Conservation (phyloP, 352 stramenopile species). For the Pythium myriotylum region DNA sequence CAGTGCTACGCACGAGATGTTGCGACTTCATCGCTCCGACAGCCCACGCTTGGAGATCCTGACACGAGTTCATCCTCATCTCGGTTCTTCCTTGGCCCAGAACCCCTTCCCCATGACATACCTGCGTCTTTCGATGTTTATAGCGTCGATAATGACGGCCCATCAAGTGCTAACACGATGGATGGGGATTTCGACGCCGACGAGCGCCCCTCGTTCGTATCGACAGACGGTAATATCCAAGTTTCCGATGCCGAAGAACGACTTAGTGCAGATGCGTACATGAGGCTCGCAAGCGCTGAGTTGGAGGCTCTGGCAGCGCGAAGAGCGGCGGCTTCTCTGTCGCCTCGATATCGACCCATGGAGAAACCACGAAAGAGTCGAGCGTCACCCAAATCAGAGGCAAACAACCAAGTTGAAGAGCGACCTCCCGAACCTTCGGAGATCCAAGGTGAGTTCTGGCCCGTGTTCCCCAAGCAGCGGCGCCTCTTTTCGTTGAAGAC, state of each 20-base stretch:
- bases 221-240: constrained; percentile 51
- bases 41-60: constrained; percentile 6
- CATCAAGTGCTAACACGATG: constrained; percentile 16
- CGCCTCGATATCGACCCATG: background rate
- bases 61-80: constrained; percentile 9
- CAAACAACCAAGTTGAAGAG: background rate
- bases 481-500: constrained; percentile 68
- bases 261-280: constrained; percentile 74
- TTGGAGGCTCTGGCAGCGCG: constrained; percentile 32
- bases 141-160: background rate
- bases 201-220: constrained; percentile 74
- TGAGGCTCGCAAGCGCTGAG: constrained; percentile 69
- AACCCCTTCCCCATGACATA: no score
- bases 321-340: constrained; percentile 3
- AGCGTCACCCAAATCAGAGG: no score
- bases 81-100: background rate
- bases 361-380: no score
- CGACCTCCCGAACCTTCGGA: background rate
- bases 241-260: constrained; percentile 27
- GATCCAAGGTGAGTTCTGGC: constrained; percentile 41
- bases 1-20: constrained; percentile 49
- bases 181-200: constrained; percentile 18
- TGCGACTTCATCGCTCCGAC: constrained; percentile 30
- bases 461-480: constrained; percentile 53
- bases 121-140: constrained; percentile 16